Evolutionary conservation across 768 basidiomycete species (phyloP).

Genomic region (Amanita muscaria): DNA sequence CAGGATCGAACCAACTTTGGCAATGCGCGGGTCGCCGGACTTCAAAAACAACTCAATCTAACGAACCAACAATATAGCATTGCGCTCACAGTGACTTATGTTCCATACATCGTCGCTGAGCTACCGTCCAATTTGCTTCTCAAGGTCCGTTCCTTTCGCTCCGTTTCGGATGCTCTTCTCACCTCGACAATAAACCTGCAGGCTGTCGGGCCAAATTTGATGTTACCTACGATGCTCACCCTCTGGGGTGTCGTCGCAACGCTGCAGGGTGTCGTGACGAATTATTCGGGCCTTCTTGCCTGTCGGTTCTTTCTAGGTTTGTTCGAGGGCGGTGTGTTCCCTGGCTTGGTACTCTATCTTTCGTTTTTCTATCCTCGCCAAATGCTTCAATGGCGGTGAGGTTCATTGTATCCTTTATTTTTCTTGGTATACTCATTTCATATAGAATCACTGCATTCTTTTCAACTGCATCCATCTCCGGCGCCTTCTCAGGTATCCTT

Average conservation of each 20-base stretch:
- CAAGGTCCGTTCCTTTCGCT: conserved; percentile 29
- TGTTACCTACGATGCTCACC: conserved; percentile 52
- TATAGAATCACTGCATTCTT: conserved; percentile 40
- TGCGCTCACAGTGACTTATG: conserved; percentile 38
- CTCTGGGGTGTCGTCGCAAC: conserved; percentile 63
- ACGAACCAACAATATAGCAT: conserved; percentile 41
- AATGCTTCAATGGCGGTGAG: conserved; percentile 39
- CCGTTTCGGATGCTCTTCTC: too few relatives aligned
- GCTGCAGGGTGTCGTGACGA: conserved; percentile 49
- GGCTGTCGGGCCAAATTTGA: conserved; percentile 48
- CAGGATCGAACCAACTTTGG: conserved; percentile 48
- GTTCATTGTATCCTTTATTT: neutral
- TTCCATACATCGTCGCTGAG: conserved; percentile 51
- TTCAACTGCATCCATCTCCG: conserved; percentile 47
- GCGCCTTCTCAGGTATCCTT: conserved; percentile 62
- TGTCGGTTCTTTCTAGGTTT: conserved; percentile 46
- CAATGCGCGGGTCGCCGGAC: conserved; percentile 54
- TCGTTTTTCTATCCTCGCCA: conserved; percentile 49
- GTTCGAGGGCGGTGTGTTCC: conserved; percentile 49
- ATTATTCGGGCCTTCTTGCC: conserved; percentile 34
- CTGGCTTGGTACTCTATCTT: conserved; percentile 48
- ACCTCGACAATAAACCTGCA: too few relatives aligned
- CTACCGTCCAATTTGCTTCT: conserved; percentile 54
- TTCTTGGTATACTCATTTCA: conserved; percentile 8
- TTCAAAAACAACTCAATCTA: conserved; percentile 46